Base-by-base conservation (phyloP, 1,139 yeast species). In the Protomyces pachydermus region DNA sequence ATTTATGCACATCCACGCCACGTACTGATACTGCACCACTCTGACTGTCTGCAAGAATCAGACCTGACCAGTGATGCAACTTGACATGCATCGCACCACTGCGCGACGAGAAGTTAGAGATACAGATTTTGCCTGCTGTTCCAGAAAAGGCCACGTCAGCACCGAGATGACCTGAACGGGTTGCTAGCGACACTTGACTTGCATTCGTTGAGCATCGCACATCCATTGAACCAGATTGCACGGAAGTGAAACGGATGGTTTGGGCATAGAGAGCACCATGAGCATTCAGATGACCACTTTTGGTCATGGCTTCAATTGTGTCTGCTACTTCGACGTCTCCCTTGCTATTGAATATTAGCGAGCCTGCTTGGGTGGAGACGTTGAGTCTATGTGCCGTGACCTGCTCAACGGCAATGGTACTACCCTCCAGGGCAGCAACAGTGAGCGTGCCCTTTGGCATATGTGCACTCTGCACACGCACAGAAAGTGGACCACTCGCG, bases 21-120 rank as follows among this genome's bases (percentile, higher is more conserved):
- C 39, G 38, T 34, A 57, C 51, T 23, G 23, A 12, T 23, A 38
- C 45, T 2, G 61, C 51, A 37, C 61, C 61, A 50, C 61, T 57
- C 23, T 38, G 20, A 37, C 38, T 39, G 3, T 32, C 32, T 6
- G 61, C 52, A 2, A 54, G 28, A 32, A 57, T 18, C 46, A 50
- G 16, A 14, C 61, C 61, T 10, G 61, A 57, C 61, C 61, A 57
- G 16, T 18, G 38, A 12, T 23, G 35, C 48, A 39, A 16, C 35
- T 34, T 35, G 23, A 50, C 28, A 4, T n/a, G 46, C 25, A 57
- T 51, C 9, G 61, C 51, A 9, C 61, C 61, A n/a, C 55, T 48
- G 12, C 34, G n/a, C 16, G 38, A 16, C 1, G 20, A 6, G 20
- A 57, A 23, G 3, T 42, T 42, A 23, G 23, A n/a, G 16, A 23